Evolutionary conservation across 2,329 filamentous ascomycete species (phyloP), one percentile per base, ranked within the genome.

Genomic region (Geosmithia flava): DNA sequence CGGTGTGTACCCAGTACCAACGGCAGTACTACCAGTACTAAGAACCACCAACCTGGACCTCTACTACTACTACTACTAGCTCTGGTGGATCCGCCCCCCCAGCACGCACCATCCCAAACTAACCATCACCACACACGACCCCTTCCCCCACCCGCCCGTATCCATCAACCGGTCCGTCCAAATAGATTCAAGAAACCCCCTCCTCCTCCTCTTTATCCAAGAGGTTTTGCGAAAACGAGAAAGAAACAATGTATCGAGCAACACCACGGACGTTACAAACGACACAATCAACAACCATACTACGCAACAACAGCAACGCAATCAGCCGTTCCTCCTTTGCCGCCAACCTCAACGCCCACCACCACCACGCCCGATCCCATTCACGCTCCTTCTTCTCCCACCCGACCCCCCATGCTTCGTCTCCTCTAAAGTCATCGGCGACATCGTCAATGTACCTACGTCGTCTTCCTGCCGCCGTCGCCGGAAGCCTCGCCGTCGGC

Each of bases 381-480:
- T 44, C 47, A 19, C 20, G 44, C 42, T 62, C 63, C 52, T 62
- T 63, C 55, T 56, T 58, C 54, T 50, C 51, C 45, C 45, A 50
- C 20, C 42, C 30, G n/a, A 39, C 50, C 29, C 50, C 37, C 50
- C 51, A 45, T 43, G 53, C 48, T 56, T 52, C 50, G 52, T 56
- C 51, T 50, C 63, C 66, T 49, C 68, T 85, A 49, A 75, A 70
- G 53, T 56, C 51, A 50, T 62, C 66, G 33, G 10, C 33, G 15
- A 3, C 33, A 13, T 81, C 82, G 55, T 85, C 84, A 55, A 90
- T 91, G 85, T 83, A 85, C 65, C 67, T 83, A 59, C 81, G 85
- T 53, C 76, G 81, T 55, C 71, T 85, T 54, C 78, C 78, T 5
- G 71, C 80, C 55, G 83, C 81, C 51, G 64, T 88, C 50, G 74